Percentiles rank a stretch among this genome's conserved stretches.
These are phyloP conservation scores for Metarhizium brunneum DNA, from an alignment of 2,329 filamentous ascomycete genomes.

Conservation along the genomic window DNA sequence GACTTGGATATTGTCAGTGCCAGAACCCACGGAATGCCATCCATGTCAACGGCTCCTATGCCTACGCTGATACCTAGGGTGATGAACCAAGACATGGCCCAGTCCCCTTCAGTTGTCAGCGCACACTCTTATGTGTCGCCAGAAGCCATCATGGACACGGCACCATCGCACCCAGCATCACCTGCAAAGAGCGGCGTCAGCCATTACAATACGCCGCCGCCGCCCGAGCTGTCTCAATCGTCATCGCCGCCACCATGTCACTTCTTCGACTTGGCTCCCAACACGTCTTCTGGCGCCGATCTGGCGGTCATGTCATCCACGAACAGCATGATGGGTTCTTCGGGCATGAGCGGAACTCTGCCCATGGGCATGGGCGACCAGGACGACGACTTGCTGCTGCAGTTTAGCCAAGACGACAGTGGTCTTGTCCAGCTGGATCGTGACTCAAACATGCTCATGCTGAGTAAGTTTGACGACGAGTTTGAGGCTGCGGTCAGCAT, in stretches of 20 bases:
- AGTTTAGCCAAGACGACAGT: constrained; percentile 32
- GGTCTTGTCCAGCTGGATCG: constrained; percentile 33
- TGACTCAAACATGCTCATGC: constrained; percentile 38
- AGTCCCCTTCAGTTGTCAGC: constrained; percentile 31
- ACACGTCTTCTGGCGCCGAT: constrained; percentile 20
- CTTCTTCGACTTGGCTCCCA: constrained; percentile 38
- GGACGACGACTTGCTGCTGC: constrained; percentile 35
- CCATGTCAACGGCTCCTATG: constrained; percentile 39
- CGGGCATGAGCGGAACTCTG: constrained; percentile 23
- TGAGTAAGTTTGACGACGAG: constrained; percentile 46
- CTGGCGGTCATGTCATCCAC: constrained; percentile 19
- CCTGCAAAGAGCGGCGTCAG: constrained; percentile 42
- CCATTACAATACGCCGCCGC: constrained; percentile 48
- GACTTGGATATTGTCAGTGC: constrained; percentile 27
- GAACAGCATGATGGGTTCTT: constrained; percentile 22
- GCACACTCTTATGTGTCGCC: constrained; percentile 38
- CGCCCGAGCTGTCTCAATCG: constrained; percentile 51
- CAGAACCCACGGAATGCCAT: constrained; percentile 17
- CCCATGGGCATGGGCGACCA: constrained; percentile 25
- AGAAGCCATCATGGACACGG: constrained; percentile 30
- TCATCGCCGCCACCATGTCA: constrained; percentile 44
- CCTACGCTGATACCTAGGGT: constrained; percentile 19
- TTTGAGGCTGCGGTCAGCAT: constrained; percentile 39
- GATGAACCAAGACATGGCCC: constrained; percentile 23
- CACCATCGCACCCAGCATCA: constrained; percentile 30